Conservation (phyloP, 805 yeast species). For the Nakazawaea anatomiae region DNA sequence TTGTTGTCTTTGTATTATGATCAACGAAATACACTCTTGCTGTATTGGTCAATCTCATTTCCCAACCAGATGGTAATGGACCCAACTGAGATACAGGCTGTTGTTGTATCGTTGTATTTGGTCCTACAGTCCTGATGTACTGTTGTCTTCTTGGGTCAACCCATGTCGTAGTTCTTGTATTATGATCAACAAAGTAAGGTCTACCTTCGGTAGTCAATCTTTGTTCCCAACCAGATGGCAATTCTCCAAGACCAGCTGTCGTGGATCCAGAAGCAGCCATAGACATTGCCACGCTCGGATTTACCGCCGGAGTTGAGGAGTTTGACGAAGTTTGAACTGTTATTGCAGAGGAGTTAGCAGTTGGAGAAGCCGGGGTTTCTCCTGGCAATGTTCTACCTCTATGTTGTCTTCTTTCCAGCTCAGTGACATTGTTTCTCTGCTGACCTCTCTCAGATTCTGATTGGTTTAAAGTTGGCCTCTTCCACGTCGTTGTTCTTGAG, state of each 20-base stretch:
- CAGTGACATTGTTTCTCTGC: slow-evolving; percentile 64
- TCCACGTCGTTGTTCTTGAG: slow-evolving; percentile 98
- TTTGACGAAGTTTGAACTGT: slow-evolving; percentile 12
- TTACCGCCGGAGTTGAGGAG: slow-evolving; percentile 36
- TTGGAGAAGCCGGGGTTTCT: slow-evolving; percentile 26
- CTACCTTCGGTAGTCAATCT: slow-evolving; percentile 97
- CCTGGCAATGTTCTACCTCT: slow-evolving; percentile 88
- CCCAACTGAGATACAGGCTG: slow-evolving; percentile 98
- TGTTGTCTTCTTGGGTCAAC: slow-evolving; percentile 99
- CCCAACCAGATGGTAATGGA: slow-evolving; percentile 99
- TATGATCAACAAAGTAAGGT: slow-evolving; percentile 97
- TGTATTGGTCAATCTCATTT: slow-evolving; percentile 97
- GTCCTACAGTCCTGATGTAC: slow-evolving; percentile 90
- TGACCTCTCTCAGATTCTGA: slow-evolving; percentile 61
- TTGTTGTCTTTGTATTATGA: slow-evolving; percentile 97
- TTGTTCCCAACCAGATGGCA: slow-evolving; percentile 99
- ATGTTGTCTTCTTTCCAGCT: slow-evolving; percentile 86
- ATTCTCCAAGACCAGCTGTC: slow-evolving; percentile 92
- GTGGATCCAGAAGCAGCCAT: slow-evolving; percentile 82
- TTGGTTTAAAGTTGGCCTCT: slow-evolving; percentile 83
- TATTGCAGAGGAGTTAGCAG: slow-evolving; percentile 31
- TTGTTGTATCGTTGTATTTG: slow-evolving; percentile 89
- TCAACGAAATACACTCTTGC: slow-evolving; percentile 98
- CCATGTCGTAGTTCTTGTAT: slow-evolving; percentile 99
- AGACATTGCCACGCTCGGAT: slow-evolving; percentile 33